phyloP scores from a whole-genome alignment of 495 filamentous ascomycete genomes.

The Choiromyces venosus region DNA sequence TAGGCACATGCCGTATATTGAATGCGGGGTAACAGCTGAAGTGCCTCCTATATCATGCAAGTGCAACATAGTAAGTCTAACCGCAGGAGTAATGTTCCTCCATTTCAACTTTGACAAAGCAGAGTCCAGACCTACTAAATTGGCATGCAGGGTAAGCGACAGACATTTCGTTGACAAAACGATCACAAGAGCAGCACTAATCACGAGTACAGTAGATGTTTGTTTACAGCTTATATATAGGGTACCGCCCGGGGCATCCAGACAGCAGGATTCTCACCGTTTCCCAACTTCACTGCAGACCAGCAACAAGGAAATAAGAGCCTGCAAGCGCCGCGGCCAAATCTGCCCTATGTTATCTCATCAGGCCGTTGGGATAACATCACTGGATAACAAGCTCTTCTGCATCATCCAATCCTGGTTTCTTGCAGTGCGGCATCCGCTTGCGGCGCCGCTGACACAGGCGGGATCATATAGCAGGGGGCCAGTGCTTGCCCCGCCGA shows the following conservation, averaged over 20 bases:
- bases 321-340: neutral
- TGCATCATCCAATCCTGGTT: neutral
- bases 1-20: neutral
- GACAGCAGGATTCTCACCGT: neutral
- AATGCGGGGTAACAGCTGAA: neutral
- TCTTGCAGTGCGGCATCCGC: neutral
- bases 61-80: neutral
- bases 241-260: neutral
- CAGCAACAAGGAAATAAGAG: neutral
- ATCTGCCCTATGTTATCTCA: neutral
- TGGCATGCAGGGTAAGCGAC: neutral
- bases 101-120: neutral
- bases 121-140: neutral
- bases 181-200: neutral
- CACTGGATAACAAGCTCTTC: neutral
- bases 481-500: neutral
- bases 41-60: neutral
- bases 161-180: neutral
- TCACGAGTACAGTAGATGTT: neutral
- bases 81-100: neutral
- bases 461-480: neutral
- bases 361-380: neutral
- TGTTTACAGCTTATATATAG: neutral
- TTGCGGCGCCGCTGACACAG: neutral
- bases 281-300: neutral